phyloP scores from a whole-genome alignment of 2,329 filamentous ascomycete species.

The Xylaria sp. region DNA sequence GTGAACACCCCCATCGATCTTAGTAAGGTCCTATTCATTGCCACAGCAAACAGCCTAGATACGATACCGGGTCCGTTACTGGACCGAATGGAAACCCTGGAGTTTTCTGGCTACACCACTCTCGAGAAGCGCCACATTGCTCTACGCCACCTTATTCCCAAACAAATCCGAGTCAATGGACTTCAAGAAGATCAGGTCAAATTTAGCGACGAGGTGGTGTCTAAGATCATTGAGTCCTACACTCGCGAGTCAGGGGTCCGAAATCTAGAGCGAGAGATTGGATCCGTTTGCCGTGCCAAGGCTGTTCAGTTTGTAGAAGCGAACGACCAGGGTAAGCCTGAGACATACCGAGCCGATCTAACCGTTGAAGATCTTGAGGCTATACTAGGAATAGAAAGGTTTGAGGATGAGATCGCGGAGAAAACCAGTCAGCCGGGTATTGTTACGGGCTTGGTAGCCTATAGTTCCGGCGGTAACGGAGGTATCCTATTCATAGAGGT shows the following conservation, averaged over 20 bases:
- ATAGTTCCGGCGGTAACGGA: constrained; percentile 90
- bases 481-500: constrained; percentile 99
- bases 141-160: constrained; percentile 90
- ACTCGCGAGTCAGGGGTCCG: constrained; percentile 96
- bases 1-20: constrained; percentile 95
- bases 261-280: constrained; percentile 94
- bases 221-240: constrained; percentile 96
- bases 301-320: constrained; percentile 95
- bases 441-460: constrained; percentile 95
- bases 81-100: constrained; percentile 97
- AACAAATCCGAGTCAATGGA: constrained; percentile 92
- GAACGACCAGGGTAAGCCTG: constrained; percentile 75
- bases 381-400: constrained; percentile 92
- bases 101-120: constrained; percentile 93
- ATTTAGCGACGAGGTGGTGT: constrained; percentile 84
- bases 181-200: constrained; percentile 78
- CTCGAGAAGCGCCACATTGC: constrained; percentile 97
- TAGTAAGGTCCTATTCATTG: constrained; percentile 96
- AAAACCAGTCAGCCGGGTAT: constrained; percentile 86
- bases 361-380: constrained; percentile 84
- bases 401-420: constrained; percentile 95
- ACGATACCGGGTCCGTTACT: constrained; percentile 94
- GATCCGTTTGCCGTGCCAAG: constrained; percentile 92
- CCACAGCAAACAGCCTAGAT: constrained; percentile 93
- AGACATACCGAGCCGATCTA: constrained; percentile 78